Evolutionary conservation across 805 yeast genomes (phyloP).

Genomic region (Zygosaccharomyces pseudorouxii): DNA sequence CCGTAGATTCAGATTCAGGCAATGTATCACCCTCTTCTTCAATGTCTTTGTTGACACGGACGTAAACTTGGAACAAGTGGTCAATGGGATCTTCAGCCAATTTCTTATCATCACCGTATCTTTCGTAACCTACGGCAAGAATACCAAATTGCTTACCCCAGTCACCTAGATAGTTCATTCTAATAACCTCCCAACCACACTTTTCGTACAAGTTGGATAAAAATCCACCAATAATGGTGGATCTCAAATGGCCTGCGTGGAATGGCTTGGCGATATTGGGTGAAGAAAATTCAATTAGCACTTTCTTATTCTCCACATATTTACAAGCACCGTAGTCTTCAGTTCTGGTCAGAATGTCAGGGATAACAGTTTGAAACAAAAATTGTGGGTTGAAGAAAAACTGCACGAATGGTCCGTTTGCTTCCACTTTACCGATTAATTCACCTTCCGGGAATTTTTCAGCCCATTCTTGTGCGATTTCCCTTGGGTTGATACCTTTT

Average conservation of each 20-base stretch:
- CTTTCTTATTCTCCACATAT: constrained; percentile 64
- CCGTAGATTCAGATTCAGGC: constrained; percentile 49
- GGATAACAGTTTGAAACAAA: constrained; percentile 62
- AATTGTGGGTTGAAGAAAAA: constrained; percentile 71
- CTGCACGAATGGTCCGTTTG: constrained; percentile 89
- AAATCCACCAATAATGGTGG: constrained; percentile 97
- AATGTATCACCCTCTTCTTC: constrained; percentile 48
- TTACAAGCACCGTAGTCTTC: constrained; percentile 68
- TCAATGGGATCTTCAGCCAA: constrained; percentile 79
- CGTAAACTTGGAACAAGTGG: constrained; percentile 93
- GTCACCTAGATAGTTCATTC: constrained; percentile 95
- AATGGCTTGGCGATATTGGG: constrained; percentile 99
- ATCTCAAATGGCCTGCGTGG: constrained; percentile 98
- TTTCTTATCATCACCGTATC: constrained; percentile 74
- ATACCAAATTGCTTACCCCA: constrained; percentile 99
- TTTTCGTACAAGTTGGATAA: constrained; percentile 83
- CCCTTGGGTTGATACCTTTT: constrained; percentile 74
- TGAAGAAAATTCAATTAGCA: constrained; percentile 86
- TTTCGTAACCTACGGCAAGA: constrained; percentile 85
- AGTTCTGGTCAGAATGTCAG: constrained; percentile 59
- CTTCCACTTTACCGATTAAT: constrained; percentile 62
- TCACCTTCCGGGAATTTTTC: constrained; percentile 67
- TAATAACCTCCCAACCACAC: constrained; percentile 85
- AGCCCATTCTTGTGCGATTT: constrained; percentile 73
- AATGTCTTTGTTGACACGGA: constrained; percentile 75